Evolutionary conservation across 2,329 filamentous ascomycete species (phyloP), one percentile per base, ranked within the genome.

Genomic region (Venturia pyrina): DNA sequence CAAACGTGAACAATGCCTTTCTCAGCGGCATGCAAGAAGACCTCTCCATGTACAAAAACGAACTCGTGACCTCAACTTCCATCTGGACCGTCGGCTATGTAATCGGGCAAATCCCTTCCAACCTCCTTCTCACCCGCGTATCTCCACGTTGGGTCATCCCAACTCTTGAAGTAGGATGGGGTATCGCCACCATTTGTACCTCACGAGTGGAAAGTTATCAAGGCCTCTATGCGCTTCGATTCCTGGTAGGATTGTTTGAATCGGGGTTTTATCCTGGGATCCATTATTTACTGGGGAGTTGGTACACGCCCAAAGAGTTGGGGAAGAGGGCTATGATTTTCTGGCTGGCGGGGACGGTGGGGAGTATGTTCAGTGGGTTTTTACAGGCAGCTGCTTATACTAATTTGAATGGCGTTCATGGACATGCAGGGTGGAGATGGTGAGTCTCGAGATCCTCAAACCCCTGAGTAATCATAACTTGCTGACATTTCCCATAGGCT

Each of bases 291-390:
- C 70, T 77, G 7, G 75, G 73, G 8, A 72, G 70, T 6, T 80
- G 78, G 78, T 80, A 80, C 66, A 72, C 75, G 1, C 76, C 76
- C 0, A 75, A 78, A 24, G 78, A 80, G 64, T 74, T 80, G 0
- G 84, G 81, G 65, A 85, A 85, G 69, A 78, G 84, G 2, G 81
- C 82, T 2, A 81, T 81, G 0, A 78, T 83, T 15, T 85, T 83
- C 74, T 84, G 79, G 64, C 78, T 82, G 0, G 81, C 79, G 34
- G 81, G 82, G 10, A 81, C 79, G 5, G 75, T 84, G 0, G 83
- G 81, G 0, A 74, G 76, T n/a, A 83, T 85, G 80, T 81, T 85
- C 61, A 82, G 81, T n/a, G 83, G 83, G 1, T 85, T 84, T 66
- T 75, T 85, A 0, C 82, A 84, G 73, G 79, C 83, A 0, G 82